phyloP scores from a whole-genome alignment of 2,329 filamentous ascomycete species.

The Stachybotrys chartarum region DNA sequence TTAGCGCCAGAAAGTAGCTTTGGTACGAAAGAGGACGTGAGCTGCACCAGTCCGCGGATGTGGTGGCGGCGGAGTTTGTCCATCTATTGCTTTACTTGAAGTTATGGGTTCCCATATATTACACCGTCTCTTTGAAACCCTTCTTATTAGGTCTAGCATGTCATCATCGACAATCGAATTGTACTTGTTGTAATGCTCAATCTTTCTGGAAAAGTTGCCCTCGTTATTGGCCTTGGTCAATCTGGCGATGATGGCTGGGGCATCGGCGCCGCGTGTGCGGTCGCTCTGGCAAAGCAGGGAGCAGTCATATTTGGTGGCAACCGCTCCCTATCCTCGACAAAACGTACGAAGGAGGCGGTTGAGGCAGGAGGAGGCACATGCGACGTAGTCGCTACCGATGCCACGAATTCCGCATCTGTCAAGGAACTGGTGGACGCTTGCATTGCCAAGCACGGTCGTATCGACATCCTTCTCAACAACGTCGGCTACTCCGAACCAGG shows the following conservation, averaged over 20 bases:
- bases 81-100: constrained; percentile 1
- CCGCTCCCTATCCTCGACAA: constrained; percentile 30
- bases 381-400: constrained; percentile 37
- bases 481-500: constrained; percentile 50
- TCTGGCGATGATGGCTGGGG: constrained; percentile 38
- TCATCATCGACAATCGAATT: neutral
- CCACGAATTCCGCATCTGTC: constrained; percentile 44
- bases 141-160: too few relatives aligned
- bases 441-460: constrained; percentile 41
- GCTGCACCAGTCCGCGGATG: neutral
- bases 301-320: constrained; percentile 45
- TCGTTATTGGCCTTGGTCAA: constrained; percentile 39
- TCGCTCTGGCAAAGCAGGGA: constrained; percentile 37
- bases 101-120: neutral
- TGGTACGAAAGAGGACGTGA: neutral
- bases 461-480: constrained; percentile 56
- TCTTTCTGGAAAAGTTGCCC: constrained; percentile 33
- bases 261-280: constrained; percentile 42
- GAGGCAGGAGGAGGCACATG: constrained; percentile 23
- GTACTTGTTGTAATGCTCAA: constrained; percentile 22
- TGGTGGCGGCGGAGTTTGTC: neutral
- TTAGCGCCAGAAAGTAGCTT: neutral
- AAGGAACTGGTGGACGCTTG: constrained; percentile 45
- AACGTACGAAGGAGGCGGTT: constrained; percentile 30
- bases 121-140: neutral